Evolutionary conservation across 2,329 filamentous ascomycete species (phyloP).

Genomic region (Zarea fungicola): DNA sequence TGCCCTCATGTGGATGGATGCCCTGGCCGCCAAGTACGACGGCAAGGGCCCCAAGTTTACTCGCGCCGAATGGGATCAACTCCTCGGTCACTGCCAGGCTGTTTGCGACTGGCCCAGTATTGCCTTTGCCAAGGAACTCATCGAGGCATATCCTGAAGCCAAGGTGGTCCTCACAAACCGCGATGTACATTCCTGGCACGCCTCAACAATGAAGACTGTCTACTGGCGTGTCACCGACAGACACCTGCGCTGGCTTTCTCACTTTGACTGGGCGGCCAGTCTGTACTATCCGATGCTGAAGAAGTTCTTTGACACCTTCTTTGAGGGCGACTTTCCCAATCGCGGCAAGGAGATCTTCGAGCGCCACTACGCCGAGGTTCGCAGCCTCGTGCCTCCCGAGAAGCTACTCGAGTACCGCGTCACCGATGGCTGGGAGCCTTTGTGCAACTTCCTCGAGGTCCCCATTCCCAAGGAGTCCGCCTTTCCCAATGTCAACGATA

Average conservation of each 20-base stretch:
- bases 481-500: slow-evolving; percentile 34
- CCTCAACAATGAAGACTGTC: slow-evolving; percentile 61
- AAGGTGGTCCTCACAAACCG: slow-evolving; percentile 65
- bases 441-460: slow-evolving; percentile 31
- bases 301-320: slow-evolving; percentile 65
- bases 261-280: slow-evolving; percentile 56
- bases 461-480: slow-evolving; percentile 26
- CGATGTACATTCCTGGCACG: slow-evolving; percentile 59
- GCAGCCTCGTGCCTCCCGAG: slow-evolving; percentile 26
- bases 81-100: slow-evolving; percentile 61
- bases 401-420: slow-evolving; percentile 30
- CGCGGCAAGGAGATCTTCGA: slow-evolving; percentile 59
- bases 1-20: slow-evolving; percentile 65
- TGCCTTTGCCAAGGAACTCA: slow-evolving; percentile 63
- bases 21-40: slow-evolving; percentile 49
- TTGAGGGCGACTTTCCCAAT: slow-evolving; percentile 61
- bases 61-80: slow-evolving; percentile 63
- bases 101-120: slow-evolving; percentile 66
- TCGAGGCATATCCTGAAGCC: slow-evolving; percentile 66
- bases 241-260: slow-evolving; percentile 38
- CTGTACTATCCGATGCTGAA: slow-evolving; percentile 67
- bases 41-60: slow-evolving; percentile 42
- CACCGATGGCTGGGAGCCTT: slow-evolving; percentile 32
- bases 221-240: slow-evolving; percentile 62
- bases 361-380: slow-evolving; percentile 31